These are phyloP conservation scores for Phylloporus arenicola DNA, from an alignment of 768 basidiomycete genomes.

Conservation along the genomic window DNA sequence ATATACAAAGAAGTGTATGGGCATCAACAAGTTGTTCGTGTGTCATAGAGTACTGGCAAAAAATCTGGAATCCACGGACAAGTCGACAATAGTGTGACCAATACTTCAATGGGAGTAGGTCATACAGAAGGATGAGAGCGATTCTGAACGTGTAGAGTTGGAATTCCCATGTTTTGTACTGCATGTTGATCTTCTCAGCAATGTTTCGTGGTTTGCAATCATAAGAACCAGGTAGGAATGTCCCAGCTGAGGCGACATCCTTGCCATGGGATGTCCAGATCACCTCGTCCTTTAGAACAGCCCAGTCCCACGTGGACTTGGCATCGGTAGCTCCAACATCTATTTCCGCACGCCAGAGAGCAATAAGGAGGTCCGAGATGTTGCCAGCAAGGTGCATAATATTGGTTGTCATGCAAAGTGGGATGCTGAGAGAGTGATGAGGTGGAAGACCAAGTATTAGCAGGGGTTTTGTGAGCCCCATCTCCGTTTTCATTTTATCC, in stretches of 20 bases:
- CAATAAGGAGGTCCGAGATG: too few relatives aligned
- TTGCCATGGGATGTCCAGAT: constrained; percentile 19
- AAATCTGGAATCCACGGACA: constrained; percentile 15
- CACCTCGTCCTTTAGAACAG: constrained; percentile 13
- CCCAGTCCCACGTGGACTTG: constrained; percentile 30
- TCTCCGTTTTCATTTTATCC: constrained; percentile 23
- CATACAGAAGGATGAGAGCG: constrained; percentile 14
- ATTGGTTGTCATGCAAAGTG: too few relatives aligned
- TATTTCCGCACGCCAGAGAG: constrained; percentile 22
- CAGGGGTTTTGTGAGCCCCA: constrained; percentile 33
- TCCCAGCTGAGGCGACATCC: constrained; percentile 3
- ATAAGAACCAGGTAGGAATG: constrained; percentile 15
- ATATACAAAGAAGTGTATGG: constrained; percentile 14
- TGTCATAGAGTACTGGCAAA: constrained; percentile 17
- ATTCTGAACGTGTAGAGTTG: constrained; percentile 18
- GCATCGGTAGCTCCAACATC: constrained; percentile 14
- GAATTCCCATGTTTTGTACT: constrained; percentile 28
- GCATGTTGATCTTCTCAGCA: too few relatives aligned
- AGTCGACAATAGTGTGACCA: constrained; percentile 21
- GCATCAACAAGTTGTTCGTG: constrained; percentile 12
- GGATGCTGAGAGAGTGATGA: constrained; percentile 16
- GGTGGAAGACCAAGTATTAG: constrained; percentile 33
- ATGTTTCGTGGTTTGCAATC: constrained; percentile 21
- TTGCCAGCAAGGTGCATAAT: too few relatives aligned
- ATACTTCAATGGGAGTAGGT: constrained; percentile 9